Evolutionary conservation across 768 basidiomycete genomes (phyloP).

Genomic region (Pisolithus orientalis): DNA sequence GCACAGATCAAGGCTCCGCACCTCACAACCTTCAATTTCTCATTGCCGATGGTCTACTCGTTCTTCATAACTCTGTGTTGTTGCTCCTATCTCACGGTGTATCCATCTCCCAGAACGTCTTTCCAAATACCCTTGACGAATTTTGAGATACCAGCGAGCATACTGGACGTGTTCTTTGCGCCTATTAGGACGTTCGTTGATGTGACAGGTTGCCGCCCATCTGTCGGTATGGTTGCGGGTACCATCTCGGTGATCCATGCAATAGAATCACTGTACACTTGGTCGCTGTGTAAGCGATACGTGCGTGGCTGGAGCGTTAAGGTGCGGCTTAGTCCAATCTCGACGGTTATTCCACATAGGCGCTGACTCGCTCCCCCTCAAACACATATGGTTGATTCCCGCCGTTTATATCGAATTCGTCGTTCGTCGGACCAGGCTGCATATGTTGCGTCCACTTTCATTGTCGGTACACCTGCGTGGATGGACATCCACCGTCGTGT

Average conservation of each 20-base stretch:
- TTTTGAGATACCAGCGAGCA: conserved; percentile 8
- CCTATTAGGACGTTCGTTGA: conserved; percentile 15
- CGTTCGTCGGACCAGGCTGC: conserved; percentile 31
- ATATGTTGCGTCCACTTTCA: conserved; percentile 47
- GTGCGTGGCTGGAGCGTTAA: conserved; percentile 13
- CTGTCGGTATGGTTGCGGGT: conserved; percentile 7
- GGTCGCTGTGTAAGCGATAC: conserved; percentile 25
- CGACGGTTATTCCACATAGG: no score
- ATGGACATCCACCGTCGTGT: conserved; percentile 49
- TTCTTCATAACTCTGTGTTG: conserved; percentile 1
- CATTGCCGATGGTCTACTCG: conserved; percentile 27
- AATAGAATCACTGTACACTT: conserved; percentile 23
- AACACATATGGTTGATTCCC: no score
- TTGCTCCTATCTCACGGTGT: conserved; percentile 15
- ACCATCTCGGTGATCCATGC: conserved; percentile 8
- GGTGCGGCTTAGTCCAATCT: conserved; percentile 9
- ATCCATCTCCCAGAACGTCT: conserved; percentile 15
- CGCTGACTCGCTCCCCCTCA: no score
- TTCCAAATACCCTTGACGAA: conserved; percentile 1
- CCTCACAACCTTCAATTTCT: conserved; percentile 50
- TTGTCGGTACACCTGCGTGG: conserved; percentile 53
- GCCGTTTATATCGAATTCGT: no score
- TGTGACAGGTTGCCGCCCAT: conserved; percentile 13
- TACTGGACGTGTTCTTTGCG: conserved; percentile 10
- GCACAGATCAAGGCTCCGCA: conserved; percentile 57